Conservation (phyloP, 31 red algal species). For the Pterothamnion heteromorphum region DNA sequence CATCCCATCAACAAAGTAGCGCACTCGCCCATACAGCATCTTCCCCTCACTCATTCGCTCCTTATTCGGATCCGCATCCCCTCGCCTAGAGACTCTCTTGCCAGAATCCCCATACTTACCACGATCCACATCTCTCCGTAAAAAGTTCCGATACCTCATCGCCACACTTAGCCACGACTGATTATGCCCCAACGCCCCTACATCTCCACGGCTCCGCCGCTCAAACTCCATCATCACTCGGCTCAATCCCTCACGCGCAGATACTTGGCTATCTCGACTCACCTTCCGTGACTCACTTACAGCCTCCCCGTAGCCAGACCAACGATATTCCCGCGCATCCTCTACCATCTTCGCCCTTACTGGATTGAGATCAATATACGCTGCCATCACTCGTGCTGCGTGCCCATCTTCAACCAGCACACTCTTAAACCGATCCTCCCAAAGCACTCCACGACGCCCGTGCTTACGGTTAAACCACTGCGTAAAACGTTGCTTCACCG, state of each 20-base stretch:
- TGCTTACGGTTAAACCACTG: background rate
- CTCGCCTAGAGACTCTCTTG: background rate
- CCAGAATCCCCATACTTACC: background rate
- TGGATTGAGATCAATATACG: constrained; percentile 33
- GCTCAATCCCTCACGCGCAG: background rate
- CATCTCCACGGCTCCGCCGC: background rate
- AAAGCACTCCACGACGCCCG: background rate
- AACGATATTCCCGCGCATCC: constrained; percentile 3
- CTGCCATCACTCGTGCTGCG: background rate
- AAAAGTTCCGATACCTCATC: background rate
- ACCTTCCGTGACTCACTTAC: background rate
- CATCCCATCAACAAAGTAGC: background rate
- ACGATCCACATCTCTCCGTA: background rate
- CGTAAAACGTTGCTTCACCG: background rate
- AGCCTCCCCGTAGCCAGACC: constrained; percentile 17
- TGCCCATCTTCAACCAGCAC: background rate
- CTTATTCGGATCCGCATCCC: background rate
- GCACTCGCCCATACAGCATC: background rate
- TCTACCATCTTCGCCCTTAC: background rate
- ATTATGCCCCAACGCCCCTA: background rate
- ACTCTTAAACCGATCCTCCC: background rate
- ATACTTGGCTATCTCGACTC: too few relatives aligned
- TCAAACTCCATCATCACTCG: background rate
- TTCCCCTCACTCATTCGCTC: background rate
- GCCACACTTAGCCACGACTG: background rate